These are phyloP conservation scores for Gyromitra esculenta DNA, from an alignment of 2,329 filamentous ascomycete species.

Conservation along the genomic window DNA sequence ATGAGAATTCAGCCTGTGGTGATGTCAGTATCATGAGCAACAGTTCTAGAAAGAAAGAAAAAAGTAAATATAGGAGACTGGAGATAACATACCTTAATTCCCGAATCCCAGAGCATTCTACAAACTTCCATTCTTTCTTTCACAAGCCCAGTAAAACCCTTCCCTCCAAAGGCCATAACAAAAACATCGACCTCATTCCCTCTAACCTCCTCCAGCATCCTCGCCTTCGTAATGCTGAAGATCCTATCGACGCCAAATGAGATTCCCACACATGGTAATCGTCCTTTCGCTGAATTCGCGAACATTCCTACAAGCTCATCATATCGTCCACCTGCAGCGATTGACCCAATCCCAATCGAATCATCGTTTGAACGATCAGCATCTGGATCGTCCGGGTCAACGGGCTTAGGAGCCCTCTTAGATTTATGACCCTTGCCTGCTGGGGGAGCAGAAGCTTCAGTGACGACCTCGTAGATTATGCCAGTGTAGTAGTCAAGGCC, in stretches of 20 bases:
- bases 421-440: constrained; percentile 63
- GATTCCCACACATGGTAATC: constrained; percentile 89
- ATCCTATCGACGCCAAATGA: constrained; percentile 97
- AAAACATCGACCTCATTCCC: constrained; percentile 86
- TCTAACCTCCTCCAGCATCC: constrained; percentile 70
- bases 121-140: constrained; percentile 85
- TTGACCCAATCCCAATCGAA: constrained; percentile 83
- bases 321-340: constrained; percentile 89
- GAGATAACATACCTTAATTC: constrained; percentile 73
- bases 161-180: constrained; percentile 93
- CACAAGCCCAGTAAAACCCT: constrained; percentile 81
- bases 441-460: constrained; percentile 60
- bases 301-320: constrained; percentile 96
- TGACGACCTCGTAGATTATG: constrained; percentile 88
- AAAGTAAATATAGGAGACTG: neutral
- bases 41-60: neutral
- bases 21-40: constrained; percentile 56
- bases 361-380: constrained; percentile 80
- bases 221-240: constrained; percentile 89
- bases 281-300: constrained; percentile 72
- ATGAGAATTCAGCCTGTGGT: constrained; percentile 79
- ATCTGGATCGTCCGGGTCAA: constrained; percentile 64
- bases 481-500: constrained; percentile 94
- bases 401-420: constrained; percentile 66
- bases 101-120: constrained; percentile 81